Conservation (phyloP, 2,329 filamentous ascomycete genomes). For the Cladosporium phlei region DNA sequence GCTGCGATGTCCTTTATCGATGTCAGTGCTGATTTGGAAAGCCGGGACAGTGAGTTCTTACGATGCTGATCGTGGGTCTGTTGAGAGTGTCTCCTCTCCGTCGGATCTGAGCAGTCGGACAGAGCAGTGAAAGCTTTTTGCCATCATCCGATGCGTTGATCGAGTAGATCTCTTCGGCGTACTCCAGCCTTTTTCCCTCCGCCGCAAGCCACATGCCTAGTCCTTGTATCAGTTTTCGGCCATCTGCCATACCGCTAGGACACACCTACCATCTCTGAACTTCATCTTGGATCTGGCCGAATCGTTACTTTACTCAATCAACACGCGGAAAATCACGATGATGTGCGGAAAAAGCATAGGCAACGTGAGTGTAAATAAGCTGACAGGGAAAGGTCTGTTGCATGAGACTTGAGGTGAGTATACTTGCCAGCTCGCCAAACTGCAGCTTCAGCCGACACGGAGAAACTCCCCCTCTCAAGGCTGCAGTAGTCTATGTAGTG, state of each 20-base stretch:
- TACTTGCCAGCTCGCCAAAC: neutral
- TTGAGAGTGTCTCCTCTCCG: slow-evolving; percentile 52
- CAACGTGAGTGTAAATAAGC: neutral
- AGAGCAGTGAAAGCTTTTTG: slow-evolving; percentile 51
- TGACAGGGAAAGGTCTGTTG: neutral
- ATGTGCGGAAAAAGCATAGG: neutral
- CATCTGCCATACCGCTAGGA: too few relatives aligned
- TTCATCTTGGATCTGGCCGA: neutral
- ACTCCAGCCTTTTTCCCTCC: slow-evolving; percentile 57
- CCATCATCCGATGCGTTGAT: slow-evolving; percentile 43
- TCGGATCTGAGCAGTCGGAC: slow-evolving; percentile 53
- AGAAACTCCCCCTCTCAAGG: slow-evolving; percentile 8
- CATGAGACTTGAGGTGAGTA: neutral
- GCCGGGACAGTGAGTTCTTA: slow-evolving; percentile 28
- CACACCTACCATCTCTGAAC: slow-evolving; percentile 8
- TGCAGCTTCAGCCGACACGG: slow-evolving; percentile 9
- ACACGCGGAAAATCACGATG: neutral
- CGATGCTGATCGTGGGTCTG: slow-evolving; percentile 49
- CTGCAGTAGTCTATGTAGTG: too few relatives aligned
- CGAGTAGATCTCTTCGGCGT: slow-evolving; percentile 61
- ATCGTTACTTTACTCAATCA: neutral
- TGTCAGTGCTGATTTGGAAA: slow-evolving; percentile 4
- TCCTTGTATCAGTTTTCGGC: neutral
- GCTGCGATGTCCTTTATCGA: slow-evolving; percentile 47
- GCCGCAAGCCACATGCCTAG: slow-evolving; percentile 61